These are phyloP conservation scores for Trichoderma atrobrunneum DNA, from an alignment of 2,329 filamentous ascomycete genomes.

Conservation along the genomic window DNA sequence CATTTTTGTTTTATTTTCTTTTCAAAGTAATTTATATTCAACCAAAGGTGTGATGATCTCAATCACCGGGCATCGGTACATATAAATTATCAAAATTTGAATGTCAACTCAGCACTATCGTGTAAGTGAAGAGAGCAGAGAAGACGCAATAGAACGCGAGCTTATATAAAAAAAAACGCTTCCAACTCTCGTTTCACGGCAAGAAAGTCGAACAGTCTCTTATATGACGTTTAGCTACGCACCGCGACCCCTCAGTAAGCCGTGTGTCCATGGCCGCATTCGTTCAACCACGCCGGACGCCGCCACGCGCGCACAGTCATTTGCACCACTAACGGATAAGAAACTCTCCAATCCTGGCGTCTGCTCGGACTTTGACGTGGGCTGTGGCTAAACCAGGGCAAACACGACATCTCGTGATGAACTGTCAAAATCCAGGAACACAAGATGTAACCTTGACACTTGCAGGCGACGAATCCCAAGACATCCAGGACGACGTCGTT, in stretches of 20 bases:
- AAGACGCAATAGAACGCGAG: not conserved
- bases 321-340: not conserved
- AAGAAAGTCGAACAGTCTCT: not conserved
- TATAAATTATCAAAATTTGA: not conserved
- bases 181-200: not conserved
- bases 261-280: not conserved
- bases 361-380: not conserved
- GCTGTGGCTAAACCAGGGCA: not conserved
- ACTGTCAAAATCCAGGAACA: not conserved
- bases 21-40: not conserved
- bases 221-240: slow-evolving; percentile 10
- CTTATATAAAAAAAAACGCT: not conserved
- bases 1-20: slow-evolving; percentile 24
- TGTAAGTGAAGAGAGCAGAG: not conserved
- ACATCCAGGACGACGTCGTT: not conserved
- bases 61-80: not conserved
- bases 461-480: not conserved
- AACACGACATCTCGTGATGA: not conserved
- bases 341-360: not conserved
- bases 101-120: not conserved
- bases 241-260: slow-evolving; percentile 9
- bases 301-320: slow-evolving; percentile 11
- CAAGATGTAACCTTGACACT: not conserved
- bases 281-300: not conserved
- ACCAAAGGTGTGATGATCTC: not conserved